Evolutionary conservation across 164 flowering plant species (phyloP).

Genomic region (Nelumbo lutea): DNA sequence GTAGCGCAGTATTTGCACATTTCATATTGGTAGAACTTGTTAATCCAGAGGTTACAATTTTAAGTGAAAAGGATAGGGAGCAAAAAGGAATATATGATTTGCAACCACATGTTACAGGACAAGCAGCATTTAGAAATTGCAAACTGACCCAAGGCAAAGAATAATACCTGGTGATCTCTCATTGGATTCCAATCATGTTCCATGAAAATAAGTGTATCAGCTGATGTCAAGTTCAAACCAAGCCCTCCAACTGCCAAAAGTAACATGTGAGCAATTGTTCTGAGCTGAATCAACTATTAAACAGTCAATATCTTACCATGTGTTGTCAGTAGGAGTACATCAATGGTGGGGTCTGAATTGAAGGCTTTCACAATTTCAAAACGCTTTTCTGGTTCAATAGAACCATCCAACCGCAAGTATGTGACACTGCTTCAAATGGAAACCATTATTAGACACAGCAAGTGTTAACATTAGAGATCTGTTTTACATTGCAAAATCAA

Average conservation of each 20-base stretch:
- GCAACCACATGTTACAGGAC: too few species aligned
- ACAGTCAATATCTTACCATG: constrained; percentile 56
- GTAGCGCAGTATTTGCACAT: too few species aligned
- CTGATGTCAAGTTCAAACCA: constrained; percentile 96
- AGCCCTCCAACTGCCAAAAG: constrained; percentile 90
- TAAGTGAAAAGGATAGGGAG: too few species aligned
- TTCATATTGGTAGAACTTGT: too few species aligned
- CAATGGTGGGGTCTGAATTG: constrained; percentile 98
- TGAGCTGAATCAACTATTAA: neutral
- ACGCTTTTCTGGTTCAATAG: constrained; percentile 86
- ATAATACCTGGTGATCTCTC: constrained; percentile 92
- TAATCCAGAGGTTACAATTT: too few species aligned
- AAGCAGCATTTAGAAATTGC: neutral
- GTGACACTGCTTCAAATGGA: constrained; percentile 58
- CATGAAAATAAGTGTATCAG: constrained; percentile 94
- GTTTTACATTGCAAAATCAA: neutral
- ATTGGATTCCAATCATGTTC: constrained; percentile 99
- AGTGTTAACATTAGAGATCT: neutral
- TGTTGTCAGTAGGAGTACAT: constrained; percentile 86
- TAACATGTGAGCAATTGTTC: constrained; percentile 2
- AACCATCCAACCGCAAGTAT: constrained; percentile 93
- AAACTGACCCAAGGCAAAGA: neutral
- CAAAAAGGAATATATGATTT: too few species aligned
- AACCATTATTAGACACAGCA: constrained; percentile 8
- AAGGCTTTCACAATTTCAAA: constrained; percentile 96